These are phyloP conservation scores for Ustilago shanxiensis DNA, from an alignment of 1,284 basidiomycete species.

Conservation along the genomic window DNA sequence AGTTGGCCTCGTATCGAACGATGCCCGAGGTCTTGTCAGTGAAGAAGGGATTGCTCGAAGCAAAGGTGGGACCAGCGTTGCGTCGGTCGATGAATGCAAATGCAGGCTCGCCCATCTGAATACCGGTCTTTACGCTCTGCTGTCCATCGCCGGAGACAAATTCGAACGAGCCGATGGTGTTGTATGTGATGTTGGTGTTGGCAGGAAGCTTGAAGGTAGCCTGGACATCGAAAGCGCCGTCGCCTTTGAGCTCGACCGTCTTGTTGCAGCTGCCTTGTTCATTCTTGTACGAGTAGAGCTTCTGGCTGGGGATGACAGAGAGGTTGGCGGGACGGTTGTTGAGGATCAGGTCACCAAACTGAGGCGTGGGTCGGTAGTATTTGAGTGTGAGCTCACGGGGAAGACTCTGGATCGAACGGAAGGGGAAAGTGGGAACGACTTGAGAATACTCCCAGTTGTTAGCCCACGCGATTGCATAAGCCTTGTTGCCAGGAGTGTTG, in stretches of 20 bases:
- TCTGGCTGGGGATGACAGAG: constrained; percentile 50
- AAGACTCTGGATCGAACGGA: constrained; percentile 70
- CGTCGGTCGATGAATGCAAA: constrained; percentile 69
- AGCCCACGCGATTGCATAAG: constrained; percentile 71
- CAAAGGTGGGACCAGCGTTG: constrained; percentile 59
- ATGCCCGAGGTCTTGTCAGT: constrained; percentile 66
- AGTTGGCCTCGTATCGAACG: constrained; percentile 44
- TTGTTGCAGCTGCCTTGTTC: constrained; percentile 46
- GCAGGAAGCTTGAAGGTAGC: constrained; percentile 61
- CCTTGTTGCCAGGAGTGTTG: constrained; percentile 56
- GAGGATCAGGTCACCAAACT: constrained; percentile 66
- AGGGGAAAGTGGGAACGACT: constrained; percentile 70
- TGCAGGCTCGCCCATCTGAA: constrained; percentile 63
- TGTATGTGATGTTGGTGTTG: constrained; percentile 37
- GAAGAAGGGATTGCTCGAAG: constrained; percentile 67
- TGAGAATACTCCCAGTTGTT: constrained; percentile 72
- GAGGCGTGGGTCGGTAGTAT: constrained; percentile 61
- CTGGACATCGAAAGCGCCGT: constrained; percentile 68
- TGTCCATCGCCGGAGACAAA: constrained; percentile 36
- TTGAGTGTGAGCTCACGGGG: constrained; percentile 65
- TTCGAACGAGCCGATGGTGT: constrained; percentile 47
- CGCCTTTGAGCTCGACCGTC: constrained; percentile 59
- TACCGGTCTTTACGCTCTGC: constrained; percentile 52
- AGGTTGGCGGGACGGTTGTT: constrained; percentile 67
- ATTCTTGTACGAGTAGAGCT: constrained; percentile 27